Base-by-base conservation (phyloP, 495 filamentous ascomycete species). In the Sporormia fimetaria region DNA sequence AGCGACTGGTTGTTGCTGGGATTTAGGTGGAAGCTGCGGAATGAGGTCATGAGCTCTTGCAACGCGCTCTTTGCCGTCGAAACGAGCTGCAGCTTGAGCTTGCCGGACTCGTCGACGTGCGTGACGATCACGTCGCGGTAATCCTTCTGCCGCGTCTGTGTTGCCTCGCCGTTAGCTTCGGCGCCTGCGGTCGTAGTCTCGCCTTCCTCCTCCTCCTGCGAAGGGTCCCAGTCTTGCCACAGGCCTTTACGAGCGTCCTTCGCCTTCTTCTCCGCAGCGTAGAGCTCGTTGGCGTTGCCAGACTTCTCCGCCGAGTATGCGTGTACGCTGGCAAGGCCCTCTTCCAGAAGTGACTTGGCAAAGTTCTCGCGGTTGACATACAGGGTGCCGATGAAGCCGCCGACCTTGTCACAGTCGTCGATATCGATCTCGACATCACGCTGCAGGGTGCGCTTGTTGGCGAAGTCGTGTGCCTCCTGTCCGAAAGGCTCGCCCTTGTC, bases 351-450 rank as follows among this genome's bases (percentile, higher is more conserved):
- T 8, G 85, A 57, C 66, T 93, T 94, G 51, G 90, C 84, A 63
- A 99, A 88, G 66, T 84, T 95, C 63, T 95, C 87, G 27, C 87
- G 84, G 68, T 87, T 90, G 56, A 96, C 70, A 52, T 87, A 94
- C 2, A 99, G 73, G 11, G 81, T 82, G 33, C 92, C 92, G 49
- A 99, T 94, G 68, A 99, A 99, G 39, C 88, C 92, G 51, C 92
- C 92, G 22, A 84, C 78, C 67, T 94, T 94, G 66, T 99, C 92
- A 37, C 83, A 82, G 55, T 86, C 87, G 62, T 93, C 81, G 7
- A 99, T 78, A 44, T 96, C 86, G 43, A 99, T 84, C 64, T 96
- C 90, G 28, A 93, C 87, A 55, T 99, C 92, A 31, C 92, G 76
- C 67, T 99, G 92, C 67, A 87, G 79, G 63, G 80, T 83, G 27